A percentile compares a stretch with the other conserved stretches of the same genome.
phyloP scores from a whole-genome alignment of 139 green algal species.

The Chlamydomonas schloesseri region DNA sequence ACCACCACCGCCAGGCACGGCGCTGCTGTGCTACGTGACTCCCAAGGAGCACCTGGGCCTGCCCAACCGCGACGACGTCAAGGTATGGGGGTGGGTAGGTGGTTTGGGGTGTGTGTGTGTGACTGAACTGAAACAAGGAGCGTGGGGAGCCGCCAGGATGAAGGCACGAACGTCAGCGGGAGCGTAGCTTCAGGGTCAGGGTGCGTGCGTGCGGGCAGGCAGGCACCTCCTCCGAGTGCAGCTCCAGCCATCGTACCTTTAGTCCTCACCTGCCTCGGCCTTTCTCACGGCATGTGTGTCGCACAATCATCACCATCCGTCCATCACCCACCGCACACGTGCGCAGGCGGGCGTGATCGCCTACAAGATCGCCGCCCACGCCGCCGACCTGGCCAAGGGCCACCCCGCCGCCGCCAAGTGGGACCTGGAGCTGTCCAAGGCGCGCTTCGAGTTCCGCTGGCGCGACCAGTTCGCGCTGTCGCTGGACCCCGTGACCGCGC shows the following conservation, averaged over 20 bases:
- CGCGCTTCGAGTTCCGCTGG: constrained; percentile 98
- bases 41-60: constrained; percentile 98
- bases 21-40: constrained; percentile 98
- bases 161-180: too few relatives aligned
- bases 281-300: too few relatives aligned
- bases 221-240: too few relatives aligned
- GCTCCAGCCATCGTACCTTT: too few relatives aligned
- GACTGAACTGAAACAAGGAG: too few relatives aligned
- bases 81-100: constrained; percentile 29
- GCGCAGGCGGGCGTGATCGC: constrained; percentile 89
- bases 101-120: too few relatives aligned
- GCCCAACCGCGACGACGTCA: constrained; percentile 74
- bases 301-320: too few relatives aligned
- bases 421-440: constrained; percentile 92
- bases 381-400: constrained; percentile 95
- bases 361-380: constrained; percentile 98
- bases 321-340: not conserved
- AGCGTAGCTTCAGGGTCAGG: too few relatives aligned
- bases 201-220: too few relatives aligned
- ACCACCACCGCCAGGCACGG: constrained; percentile 73
- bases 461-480: constrained; percentile 95
- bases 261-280: too few relatives aligned
- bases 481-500: constrained; percentile 92
- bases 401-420: constrained; percentile 88
- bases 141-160: too few relatives aligned